Conservation (phyloP, 768 basidiomycete genomes). For the Pisolithus microcarpus region DNA sequence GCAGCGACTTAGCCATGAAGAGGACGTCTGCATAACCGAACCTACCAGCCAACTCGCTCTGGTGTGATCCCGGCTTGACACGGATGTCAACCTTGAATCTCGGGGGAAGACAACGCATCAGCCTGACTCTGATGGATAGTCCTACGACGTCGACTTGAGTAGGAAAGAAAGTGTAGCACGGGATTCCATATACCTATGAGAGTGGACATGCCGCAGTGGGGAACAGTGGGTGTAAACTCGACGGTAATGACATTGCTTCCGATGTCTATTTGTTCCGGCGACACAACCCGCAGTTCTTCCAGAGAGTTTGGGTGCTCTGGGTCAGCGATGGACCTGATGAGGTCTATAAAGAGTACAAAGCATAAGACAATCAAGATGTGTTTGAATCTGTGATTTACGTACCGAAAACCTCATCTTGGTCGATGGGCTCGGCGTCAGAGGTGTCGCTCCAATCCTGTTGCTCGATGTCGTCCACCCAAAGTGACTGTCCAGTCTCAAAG, state of each 20-base stretch:
- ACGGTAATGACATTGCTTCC: constrained; percentile 64
- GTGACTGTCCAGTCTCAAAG: constrained; percentile 37
- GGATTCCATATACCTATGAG: constrained; percentile 62
- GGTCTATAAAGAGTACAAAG: constrained; percentile 42
- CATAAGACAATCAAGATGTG: not conserved
- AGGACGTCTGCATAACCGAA: constrained; percentile 1
- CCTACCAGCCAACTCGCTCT: constrained; percentile 85
- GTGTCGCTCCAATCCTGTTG: constrained; percentile 31
- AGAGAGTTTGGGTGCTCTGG: constrained; percentile 93
- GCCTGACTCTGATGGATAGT: constrained; percentile 89
- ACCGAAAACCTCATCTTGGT: constrained; percentile 94
- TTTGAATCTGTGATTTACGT: constrained; percentile 4
- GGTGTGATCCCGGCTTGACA: constrained; percentile 91
- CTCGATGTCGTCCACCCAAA: constrained; percentile 53
- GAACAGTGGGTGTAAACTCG: constrained; percentile 96
- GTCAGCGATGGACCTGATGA: constrained; percentile 87
- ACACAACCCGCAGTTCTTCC: constrained; percentile 94
- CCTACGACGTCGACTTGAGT: constrained; percentile 39
- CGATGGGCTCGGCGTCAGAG: constrained; percentile 59
- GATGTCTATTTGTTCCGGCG: constrained; percentile 72
- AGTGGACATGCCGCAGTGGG: constrained; percentile 96
- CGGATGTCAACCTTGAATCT: constrained; percentile 93
- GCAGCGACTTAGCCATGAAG: not conserved
- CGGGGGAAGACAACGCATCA: constrained; percentile 82
- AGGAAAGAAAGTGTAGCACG: not conserved